These are phyloP conservation scores for Tulasnella sp. DNA, from an alignment of 768 basidiomycete genomes.

Conservation along the genomic window DNA sequence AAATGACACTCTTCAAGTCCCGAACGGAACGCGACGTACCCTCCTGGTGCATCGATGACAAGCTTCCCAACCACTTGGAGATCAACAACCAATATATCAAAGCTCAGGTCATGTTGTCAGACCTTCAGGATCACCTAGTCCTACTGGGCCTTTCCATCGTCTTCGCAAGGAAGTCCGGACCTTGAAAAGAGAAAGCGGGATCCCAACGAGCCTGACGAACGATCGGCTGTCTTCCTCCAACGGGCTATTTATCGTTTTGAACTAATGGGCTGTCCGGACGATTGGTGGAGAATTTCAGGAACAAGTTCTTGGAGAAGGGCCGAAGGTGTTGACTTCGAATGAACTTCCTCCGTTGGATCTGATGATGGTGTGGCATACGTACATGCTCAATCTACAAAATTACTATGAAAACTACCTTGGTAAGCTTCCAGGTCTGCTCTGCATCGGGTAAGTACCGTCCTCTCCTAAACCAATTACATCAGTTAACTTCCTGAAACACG, in stretches of 20 bases:
- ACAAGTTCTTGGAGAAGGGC: not conserved
- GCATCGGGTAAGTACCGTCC: not conserved
- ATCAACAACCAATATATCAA: not conserved
- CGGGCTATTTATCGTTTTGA: conserved; percentile 21
- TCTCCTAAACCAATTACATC: not conserved
- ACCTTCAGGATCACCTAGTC: conserved; percentile 17
- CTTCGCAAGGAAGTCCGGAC: conserved; percentile 10
- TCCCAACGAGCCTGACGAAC: not conserved
- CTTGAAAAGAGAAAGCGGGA: not conserved
- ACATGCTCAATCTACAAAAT: conserved; percentile 14
- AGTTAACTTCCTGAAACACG: too few species aligned
- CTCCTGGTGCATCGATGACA: too few species aligned
- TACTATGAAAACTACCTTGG: not conserved
- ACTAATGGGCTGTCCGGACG: conserved; percentile 5
- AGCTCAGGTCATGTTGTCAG: conserved; percentile 18
- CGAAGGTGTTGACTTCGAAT: not conserved
- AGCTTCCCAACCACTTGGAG: not conserved
- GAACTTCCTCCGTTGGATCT: conserved; percentile 21
- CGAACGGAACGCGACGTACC: conserved; percentile 29
- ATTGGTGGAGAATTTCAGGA: not conserved
- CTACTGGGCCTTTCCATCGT: conserved; percentile 21
- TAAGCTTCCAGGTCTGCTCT: not conserved
- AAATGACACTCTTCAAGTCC: conserved; percentile 56
- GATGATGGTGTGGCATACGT: conserved; percentile 25
- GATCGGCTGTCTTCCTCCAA: conserved; percentile 9